phyloP scores from a whole-genome alignment of 257 asterid species.

The Przewalskia tangutica region DNA sequence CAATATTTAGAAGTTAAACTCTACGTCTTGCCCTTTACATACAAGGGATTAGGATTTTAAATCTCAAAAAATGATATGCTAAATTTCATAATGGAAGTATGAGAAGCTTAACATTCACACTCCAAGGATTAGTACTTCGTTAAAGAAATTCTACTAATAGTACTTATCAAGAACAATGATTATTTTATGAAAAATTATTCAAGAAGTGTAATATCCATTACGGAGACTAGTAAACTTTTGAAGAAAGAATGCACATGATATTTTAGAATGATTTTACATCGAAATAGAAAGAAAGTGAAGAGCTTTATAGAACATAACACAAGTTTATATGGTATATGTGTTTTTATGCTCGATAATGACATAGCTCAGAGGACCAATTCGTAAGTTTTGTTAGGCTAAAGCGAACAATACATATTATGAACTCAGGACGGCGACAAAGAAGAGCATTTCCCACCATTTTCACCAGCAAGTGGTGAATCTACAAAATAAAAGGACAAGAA shows the following conservation, averaged over 20 bases:
- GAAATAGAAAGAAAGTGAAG: background rate
- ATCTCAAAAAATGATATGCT: background rate
- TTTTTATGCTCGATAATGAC: no score
- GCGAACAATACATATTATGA: background rate
- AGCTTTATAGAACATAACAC: background rate
- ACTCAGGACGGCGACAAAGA: accelerated
- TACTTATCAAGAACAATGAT: background rate
- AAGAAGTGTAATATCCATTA: background rate
- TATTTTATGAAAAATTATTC: background rate
- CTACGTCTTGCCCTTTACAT: background rate
- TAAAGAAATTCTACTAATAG: no score
- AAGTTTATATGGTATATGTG: background rate
- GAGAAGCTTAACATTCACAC: background rate
- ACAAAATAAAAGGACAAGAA: constrained; percentile 16
- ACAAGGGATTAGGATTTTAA: background rate
- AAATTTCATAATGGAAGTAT: background rate
- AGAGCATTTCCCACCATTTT: background rate
- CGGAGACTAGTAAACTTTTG: accelerated
- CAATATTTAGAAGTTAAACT: background rate
- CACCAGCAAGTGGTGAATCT: background rate
- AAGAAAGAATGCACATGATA: background rate
- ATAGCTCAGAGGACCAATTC: background rate
- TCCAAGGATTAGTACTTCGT: background rate
- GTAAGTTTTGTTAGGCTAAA: accelerated
- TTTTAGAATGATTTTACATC: background rate